Evolutionary conservation across 257 asterid genomes (phyloP), one percentile per base, ranked within the genome.

Genomic region (Solanum paucissectum): DNA sequence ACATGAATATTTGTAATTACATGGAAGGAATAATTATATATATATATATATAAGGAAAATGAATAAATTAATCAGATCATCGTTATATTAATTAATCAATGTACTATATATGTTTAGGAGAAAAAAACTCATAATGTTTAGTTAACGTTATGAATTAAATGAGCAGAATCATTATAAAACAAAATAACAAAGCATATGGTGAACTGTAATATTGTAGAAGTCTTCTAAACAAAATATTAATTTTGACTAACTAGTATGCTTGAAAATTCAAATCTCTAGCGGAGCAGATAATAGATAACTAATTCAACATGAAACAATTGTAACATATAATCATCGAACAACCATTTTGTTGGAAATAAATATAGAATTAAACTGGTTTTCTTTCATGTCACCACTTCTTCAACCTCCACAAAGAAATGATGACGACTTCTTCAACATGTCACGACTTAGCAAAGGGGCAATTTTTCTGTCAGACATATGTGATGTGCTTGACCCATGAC

Each of bases 391-490:
- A 46, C 55, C 55, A 46, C 94, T 91, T 95, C 99, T 95, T 95
- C 92, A 97, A 86, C 94, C 55, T 46, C 55, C 20, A 13, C 55
- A 46, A 46, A 97, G 94, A 87, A 97, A 97, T 7, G 99, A 94
- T 13, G 99, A 95, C 5, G 98, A 98, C 90, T 95, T 97, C 94
- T 95, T 95, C 90, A 97, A 91, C 86, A 98, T 95, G 90, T 94
- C 99, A 27, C 96, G 92, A 69, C 93, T 91, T 81, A 97, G 89
- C 88, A 97, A 89, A 11, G 95, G 95, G 86, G 94, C 87, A 79
- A 94, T 94, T 93, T 93, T 93, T 87, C 93, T 90, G 81, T 97
- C 99, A 21, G 95, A 98, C 93, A 95, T 91, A 83, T 92, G 98
- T 4, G 98, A 97, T 29, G 96, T 98, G 68, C 90, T 91, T 2